phyloP scores from a whole-genome alignment of 495 filamentous ascomycete genomes.

The Aspergillus indologenus region DNA sequence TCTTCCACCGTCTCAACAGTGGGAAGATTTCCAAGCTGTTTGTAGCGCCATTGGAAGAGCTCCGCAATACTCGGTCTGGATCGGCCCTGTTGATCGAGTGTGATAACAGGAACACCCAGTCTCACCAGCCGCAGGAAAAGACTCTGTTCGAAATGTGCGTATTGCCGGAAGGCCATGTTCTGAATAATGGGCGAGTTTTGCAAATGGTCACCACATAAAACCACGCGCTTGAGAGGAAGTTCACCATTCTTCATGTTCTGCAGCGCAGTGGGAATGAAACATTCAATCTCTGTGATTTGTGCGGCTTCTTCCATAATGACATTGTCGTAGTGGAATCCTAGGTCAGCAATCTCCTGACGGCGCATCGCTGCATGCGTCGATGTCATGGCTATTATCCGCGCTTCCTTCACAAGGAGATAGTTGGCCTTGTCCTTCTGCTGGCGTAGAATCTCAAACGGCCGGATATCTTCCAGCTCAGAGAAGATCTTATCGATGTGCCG shows the following conservation, averaged over 20 bases:
- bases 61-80: conserved; percentile 80
- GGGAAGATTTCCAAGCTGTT: conserved; percentile 74
- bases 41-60: conserved; percentile 93
- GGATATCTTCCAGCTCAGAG: conserved; percentile 85
- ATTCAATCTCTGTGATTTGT: conserved; percentile 96
- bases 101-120: conserved; percentile 83
- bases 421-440: conserved; percentile 88
- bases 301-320: conserved; percentile 99
- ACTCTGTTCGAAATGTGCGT: conserved; percentile 92
- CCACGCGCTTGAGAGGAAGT: conserved; percentile 76
- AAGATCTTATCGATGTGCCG: conserved; percentile 90
- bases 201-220: conserved; percentile 91
- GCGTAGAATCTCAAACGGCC: conserved; percentile 91
- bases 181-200: conserved; percentile 97
- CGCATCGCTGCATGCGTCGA: conserved; percentile 98
- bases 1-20: conserved; percentile 63
- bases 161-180: conserved; percentile 92
- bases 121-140: conserved; percentile 89
- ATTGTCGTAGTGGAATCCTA: conserved; percentile 97
- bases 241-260: conserved; percentile 73
- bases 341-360: conserved; percentile 79
- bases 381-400: conserved; percentile 96
- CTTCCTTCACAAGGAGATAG: conserved; percentile 92
- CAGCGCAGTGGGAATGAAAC: conserved; percentile 88
- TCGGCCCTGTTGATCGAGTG: conserved; percentile 89